Evolutionary conservation across 176 grass and related monocot species (phyloP).

Genomic region (Ananas comosus): DNA sequence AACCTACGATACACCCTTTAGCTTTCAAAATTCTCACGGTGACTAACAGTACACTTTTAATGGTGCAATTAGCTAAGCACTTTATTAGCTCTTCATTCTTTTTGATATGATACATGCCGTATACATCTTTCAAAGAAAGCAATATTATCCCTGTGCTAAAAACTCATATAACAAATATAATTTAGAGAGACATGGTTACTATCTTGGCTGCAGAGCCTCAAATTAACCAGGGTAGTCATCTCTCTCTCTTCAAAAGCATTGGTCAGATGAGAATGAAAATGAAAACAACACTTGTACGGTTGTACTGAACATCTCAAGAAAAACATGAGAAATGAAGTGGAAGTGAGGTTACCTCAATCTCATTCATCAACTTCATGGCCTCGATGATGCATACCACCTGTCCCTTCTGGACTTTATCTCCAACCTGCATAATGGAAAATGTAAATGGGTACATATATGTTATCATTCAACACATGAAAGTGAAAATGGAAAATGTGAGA

Average conservation of each 20-base stretch:
- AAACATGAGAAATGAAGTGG: not conserved
- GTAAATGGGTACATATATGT: not conserved
- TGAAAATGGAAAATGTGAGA: not conserved
- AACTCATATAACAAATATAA: not conserved
- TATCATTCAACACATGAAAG: not conserved
- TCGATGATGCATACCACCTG: slow-evolving; percentile 49
- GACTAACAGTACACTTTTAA: not conserved
- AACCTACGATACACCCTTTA: not conserved
- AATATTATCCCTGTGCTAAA: not conserved
- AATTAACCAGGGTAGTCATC: not conserved
- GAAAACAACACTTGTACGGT: not conserved
- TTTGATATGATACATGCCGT: not conserved
- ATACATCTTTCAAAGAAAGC: not conserved
- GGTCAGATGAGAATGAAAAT: too few species aligned
- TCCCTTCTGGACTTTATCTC: slow-evolving; percentile 40
- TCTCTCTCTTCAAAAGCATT: not conserved
- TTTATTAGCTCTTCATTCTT: not conserved
- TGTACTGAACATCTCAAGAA: not conserved
- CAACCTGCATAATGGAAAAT: slow-evolving; percentile 15
- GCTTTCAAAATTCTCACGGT: not conserved
- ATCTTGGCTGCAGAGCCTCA: not conserved
- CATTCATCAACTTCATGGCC: slow-evolving; percentile 59
- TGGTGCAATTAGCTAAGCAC: too few species aligned
- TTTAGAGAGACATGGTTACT: not conserved
- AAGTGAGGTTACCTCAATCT: slow-evolving; percentile 32